Conservation (phyloP, 768 basidiomycete species). For the Leccinum pellstonianum region DNA sequence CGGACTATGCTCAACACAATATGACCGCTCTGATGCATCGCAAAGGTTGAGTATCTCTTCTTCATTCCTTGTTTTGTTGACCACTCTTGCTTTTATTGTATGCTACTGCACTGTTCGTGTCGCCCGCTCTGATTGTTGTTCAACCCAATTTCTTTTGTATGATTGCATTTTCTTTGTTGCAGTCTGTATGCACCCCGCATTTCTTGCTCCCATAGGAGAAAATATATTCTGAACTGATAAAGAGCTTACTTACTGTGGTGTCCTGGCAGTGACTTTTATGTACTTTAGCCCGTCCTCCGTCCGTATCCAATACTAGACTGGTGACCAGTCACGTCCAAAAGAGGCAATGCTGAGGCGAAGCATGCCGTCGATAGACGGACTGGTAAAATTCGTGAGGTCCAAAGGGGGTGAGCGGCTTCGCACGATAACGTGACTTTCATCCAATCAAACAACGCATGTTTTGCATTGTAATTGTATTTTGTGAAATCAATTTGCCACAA, state of each 20-base stretch:
- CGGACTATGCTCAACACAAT: conserved; percentile 30
- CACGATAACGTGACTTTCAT: too few species aligned
- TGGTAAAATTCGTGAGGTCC: too few species aligned
- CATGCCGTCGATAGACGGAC: too few species aligned
- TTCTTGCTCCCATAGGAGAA: conserved; percentile 7
- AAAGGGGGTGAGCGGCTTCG: too few species aligned
- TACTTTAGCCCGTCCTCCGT: background rate
- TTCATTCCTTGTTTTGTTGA: conserved; percentile 5
- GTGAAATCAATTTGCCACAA: too few species aligned
- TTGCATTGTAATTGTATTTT: too few species aligned
- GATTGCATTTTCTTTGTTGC: conserved; percentile 11
- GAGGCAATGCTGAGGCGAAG: too few species aligned
- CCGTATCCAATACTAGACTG: background rate
- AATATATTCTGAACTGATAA: conserved; percentile 1
- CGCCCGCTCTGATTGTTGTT: conserved; percentile 6
- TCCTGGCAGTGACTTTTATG: background rate
- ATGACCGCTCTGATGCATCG: conserved; percentile 28
- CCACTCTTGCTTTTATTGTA: conserved; percentile 2
- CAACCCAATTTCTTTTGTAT: conserved; percentile 10
- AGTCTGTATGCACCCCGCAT: conserved; percentile 13
- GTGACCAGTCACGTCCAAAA: too few species aligned
- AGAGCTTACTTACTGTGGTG: background rate
- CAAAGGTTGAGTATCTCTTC: conserved; percentile 20
- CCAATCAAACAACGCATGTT: too few species aligned
- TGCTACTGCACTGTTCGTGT: conserved; percentile 1